Base-by-base conservation (phyloP, 495 filamentous ascomycete species). In the Neurospora africana region DNA sequence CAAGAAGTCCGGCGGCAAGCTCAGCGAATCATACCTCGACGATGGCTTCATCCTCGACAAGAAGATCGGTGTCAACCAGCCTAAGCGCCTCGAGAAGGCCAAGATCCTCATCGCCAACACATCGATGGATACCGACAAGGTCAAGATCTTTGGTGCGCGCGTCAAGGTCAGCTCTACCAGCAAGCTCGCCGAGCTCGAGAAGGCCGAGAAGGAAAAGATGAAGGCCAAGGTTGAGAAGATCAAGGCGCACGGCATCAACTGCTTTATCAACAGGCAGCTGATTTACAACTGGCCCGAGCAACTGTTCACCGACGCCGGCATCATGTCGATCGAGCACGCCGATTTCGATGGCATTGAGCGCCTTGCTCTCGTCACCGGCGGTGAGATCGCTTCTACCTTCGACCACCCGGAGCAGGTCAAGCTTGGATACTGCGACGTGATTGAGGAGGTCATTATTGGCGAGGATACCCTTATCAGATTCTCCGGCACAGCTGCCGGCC, bases 251-350 rank as follows among this genome's bases (percentile, higher is more conserved):
- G 95, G 95, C 47, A 97, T 99, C 84, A 99, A 99, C 87, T 98
- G 96, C 86, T 99, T 99, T 83, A 96, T 99, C 79, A 99, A 99
- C 86, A 87, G 95, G 73, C 95, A 99, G 79, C 88, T 99, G 65
- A 99, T 99, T 83, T 99, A 99, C 87, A 99, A 99, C 87, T 98
- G 95, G 95, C 95, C 95, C 40, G 95, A 99, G 81, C 96, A 98
- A 83, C 91, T 99, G 68, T 99, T 99, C 80, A 92, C 95, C 33
- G 95, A 99, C 80, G 95, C 94, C 11, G 96, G 95, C 69, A 98
- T 99, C 82, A 90, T 96, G 84, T 97, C 94, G 19, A 99, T 99
- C 76, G 95, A 99, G 85, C 95, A 99, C 80, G 95, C 95, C 73
- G 95, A 99, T 81, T 99, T 99, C 75, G 95, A 99, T 81, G 95